A percentile compares a stretch with the other conserved stretches of the same genome.
Evolutionary conservation across 2,329 filamentous ascomycete genomes (phyloP).

Genomic region (Shiraia sp.): DNA sequence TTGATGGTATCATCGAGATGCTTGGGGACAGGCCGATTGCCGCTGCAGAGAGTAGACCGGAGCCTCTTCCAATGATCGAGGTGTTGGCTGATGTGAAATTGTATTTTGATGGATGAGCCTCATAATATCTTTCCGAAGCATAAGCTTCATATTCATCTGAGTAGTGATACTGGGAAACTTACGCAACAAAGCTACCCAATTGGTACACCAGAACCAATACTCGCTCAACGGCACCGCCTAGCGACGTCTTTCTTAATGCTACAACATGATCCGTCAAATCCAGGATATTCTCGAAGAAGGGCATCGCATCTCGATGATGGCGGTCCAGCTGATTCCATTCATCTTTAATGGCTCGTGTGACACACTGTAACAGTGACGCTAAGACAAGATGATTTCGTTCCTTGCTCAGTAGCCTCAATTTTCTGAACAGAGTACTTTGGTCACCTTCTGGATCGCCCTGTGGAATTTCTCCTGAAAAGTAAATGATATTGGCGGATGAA

Average conservation of each 20-base stretch:
- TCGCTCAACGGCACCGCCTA: conserved; percentile 1
- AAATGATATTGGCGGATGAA: not conserved
- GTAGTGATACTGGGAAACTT: too few relatives aligned
- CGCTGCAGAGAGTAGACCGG: not conserved
- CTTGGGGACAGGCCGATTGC: not conserved
- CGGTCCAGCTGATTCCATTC: too few relatives aligned
- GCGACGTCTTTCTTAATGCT: not conserved
- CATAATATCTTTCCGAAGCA: not conserved
- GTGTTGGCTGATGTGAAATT: not conserved
- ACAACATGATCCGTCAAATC: conserved; percentile 2
- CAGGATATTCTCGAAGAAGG: not conserved
- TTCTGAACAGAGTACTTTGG: conserved; percentile 1
- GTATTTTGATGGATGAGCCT: conserved; percentile 1
- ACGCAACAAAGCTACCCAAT: conserved; percentile 1
- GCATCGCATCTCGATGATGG: too few relatives aligned
- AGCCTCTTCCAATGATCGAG: conserved; percentile 1
- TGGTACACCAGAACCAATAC: conserved; percentile 2
- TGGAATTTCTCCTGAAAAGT: conserved; percentile 3
- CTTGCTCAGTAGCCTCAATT: conserved; percentile 1
- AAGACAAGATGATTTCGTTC: conserved; percentile 1
- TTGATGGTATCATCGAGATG: not conserved
- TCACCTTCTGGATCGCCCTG: conserved; percentile 3
- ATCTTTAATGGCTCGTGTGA: not conserved
- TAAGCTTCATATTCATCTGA: not conserved
- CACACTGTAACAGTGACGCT: not conserved